phyloP scores from a whole-genome alignment of 345 rosid species.

The Murraya koenigii region DNA sequence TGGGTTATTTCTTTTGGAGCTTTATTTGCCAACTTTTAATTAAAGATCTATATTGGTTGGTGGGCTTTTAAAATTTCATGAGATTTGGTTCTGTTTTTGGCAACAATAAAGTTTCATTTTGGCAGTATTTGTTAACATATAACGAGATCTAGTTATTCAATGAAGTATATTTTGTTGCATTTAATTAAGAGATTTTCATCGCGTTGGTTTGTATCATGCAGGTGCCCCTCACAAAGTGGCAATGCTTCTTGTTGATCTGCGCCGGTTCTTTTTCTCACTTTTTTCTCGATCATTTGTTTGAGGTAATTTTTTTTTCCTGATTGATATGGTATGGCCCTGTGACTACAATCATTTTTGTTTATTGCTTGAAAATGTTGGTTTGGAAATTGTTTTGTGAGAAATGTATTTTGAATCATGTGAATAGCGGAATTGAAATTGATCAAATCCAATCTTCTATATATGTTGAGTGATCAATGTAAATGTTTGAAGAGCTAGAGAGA shows the following conservation, averaged over 20 bases:
- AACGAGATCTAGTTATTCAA: not conserved
- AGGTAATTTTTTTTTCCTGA: slow-evolving; percentile 34
- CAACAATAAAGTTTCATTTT: not conserved
- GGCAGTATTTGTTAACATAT: not conserved
- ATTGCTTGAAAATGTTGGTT: not conserved
- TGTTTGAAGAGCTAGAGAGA: not conserved
- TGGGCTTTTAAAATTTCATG: not conserved
- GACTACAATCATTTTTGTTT: not conserved
- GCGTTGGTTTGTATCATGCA: slow-evolving; percentile 15
- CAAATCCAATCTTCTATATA: not conserved
- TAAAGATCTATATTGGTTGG: not conserved
- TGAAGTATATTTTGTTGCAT: not conserved
- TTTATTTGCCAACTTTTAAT: not conserved
- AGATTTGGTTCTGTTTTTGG: not conserved
- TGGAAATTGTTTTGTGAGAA: not conserved
- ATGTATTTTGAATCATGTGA: not conserved
- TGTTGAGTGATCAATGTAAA: not conserved
- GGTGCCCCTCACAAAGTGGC: slow-evolving; percentile 57
- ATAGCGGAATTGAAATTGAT: not conserved
- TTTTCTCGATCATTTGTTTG: slow-evolving; percentile 69
- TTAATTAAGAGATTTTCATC: not conserved
- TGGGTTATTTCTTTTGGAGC: not conserved
- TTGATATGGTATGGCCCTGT: not conserved
- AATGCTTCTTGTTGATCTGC: slow-evolving; percentile 45
- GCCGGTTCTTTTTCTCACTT: slow-evolving; percentile 72